Base-by-base conservation (phyloP, 2,329 filamentous ascomycete genomes). In the Orbilia ellipsospora region DNA sequence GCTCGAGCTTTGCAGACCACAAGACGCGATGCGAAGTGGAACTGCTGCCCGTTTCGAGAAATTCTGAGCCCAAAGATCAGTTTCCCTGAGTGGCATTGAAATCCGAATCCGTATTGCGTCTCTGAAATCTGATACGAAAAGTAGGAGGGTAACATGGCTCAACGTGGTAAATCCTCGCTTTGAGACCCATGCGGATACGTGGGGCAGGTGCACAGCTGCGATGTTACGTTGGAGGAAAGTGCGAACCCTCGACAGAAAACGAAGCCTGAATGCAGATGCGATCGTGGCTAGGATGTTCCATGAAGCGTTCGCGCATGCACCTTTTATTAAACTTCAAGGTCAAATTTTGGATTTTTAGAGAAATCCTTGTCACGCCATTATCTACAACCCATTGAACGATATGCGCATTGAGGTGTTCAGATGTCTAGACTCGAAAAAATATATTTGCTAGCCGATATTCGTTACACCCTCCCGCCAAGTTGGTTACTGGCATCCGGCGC, bases 201-300 rank as follows among this genome's bases (percentile, higher is more conserved):
- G 57, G 57, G 57, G 57, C 57, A 61, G 57, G 57, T 61, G 57
- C 31, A 6, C 66, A 13, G 42, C 62, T 72, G 67, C 67, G 56
- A 72, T 63, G 67, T 60, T 63, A 72, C 67, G 59, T 72, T 72
- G 44, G 67, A 65, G 59, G 60, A 72, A 65, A 72, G 60, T 72
- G 66, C 61, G 44, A 16, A 26, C 1, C 45, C 52, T 23, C 52
- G 57, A 57, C 44, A 48, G 57, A 50, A 69, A 69, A 69, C 59
- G 65, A 62, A 61, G 45, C 50, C 28, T 62, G n/a, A 36, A 48
- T 52, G 59, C 51, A 57, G 36, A 36, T 36, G 31, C 2, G 44
- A 36, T 52, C n/a, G 59, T 60, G 54, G 36, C 67, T 40, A 26
- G 67, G 67, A 65, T 72, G 23, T 64, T 55, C 67, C 67, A 36